Evolutionary conservation across 345 rosid genomes (phyloP), one percentile per base, ranked within the genome.

Genomic region (Dipteronia sinensis): DNA sequence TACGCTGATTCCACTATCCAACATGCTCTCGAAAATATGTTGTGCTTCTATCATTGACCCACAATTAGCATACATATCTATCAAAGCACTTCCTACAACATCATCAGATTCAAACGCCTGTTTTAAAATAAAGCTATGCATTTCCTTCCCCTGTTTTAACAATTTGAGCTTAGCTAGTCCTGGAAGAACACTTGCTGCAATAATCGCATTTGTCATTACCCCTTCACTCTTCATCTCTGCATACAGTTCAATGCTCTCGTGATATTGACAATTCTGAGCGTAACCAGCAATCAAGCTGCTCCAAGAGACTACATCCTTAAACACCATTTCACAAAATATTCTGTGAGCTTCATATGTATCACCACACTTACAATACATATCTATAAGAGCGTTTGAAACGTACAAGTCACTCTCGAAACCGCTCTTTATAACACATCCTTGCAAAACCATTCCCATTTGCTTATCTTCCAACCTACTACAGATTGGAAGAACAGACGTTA

Each of bases 321-420:
- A 77, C 59, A 77, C 76, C 68, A 77, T 59, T 27, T 58, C 29
- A 46, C 73, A 77, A 80, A 90, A 90, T 49, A 84, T 79, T 77
- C 58, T 64, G 64, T 68, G 78, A 34, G 87, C 89, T 38, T 79
- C 83, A 71, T 71, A 66, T 19, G 76, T 69, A 59, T 83, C 87
- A 81, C 80, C 75, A n/a, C 87, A 85, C 74, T 90, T 88, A 10
- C 90, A 73, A 77, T 88, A 88, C 94, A 90, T 90, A 75, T 84
- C 88, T 10, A 87, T 78, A 40, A 87, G 72, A 29, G 92, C 84
- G 84, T 88, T 90, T n/a, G 85, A 90, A 69, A 90, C 89, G 71
- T 82, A 86, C 70, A 86, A 73, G 62, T 87, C 85, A 22, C 64
- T 81, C 58, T 73, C 81, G 34, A 83, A 76, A 34, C 88, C 81